A percentile compares a stretch with the other conserved stretches of the same genome.
These are phyloP conservation scores for Yarrowia hollandica DNA, from an alignment of 805 yeast species.

Conservation along the genomic window DNA sequence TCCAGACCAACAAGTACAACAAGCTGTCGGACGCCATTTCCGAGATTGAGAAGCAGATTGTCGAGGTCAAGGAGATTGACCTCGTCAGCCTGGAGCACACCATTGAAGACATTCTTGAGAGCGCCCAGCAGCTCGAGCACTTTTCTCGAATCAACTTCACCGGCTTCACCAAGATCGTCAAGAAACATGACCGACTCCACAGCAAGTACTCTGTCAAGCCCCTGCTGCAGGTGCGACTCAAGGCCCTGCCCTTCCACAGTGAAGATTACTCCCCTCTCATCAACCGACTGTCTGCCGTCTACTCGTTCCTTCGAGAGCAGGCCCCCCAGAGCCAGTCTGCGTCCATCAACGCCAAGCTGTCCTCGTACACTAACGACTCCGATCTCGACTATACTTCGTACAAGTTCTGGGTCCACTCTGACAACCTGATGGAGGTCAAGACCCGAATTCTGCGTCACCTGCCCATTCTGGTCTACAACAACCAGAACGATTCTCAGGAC, in stretches of 20 bases:
- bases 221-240: conserved; percentile 80
- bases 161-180: conserved; percentile 90
- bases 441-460: conserved; percentile 90
- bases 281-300: conserved; percentile 73
- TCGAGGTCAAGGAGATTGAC: conserved; percentile 46
- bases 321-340: conserved; percentile 45
- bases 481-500: conserved; percentile 47
- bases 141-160: conserved; percentile 92
- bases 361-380: conserved; percentile 41
- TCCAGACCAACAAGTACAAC: conserved; percentile 71
- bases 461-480: conserved; percentile 81
- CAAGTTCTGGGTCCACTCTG: conserved; percentile 97
- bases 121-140: conserved; percentile 83
- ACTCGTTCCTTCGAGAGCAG: conserved; percentile 78
- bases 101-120: conserved; percentile 69
- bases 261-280: conserved; percentile 93
- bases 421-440: conserved; percentile 93
- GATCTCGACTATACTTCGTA: conserved; percentile 52
- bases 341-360: conserved; percentile 42
- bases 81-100: conserved; percentile 61
- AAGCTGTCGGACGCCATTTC: conserved; percentile 65
- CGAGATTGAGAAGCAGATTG: conserved; percentile 61
- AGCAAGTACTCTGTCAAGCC: conserved; percentile 88
- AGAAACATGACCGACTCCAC: conserved; percentile 92
- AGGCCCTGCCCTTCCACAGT: conserved; percentile 84